A percentile compares a stretch with the other conserved stretches of the same genome.
Conservation (phyloP, 129 eudicot species). For the Pseudognaphalium luteoalbum region DNA sequence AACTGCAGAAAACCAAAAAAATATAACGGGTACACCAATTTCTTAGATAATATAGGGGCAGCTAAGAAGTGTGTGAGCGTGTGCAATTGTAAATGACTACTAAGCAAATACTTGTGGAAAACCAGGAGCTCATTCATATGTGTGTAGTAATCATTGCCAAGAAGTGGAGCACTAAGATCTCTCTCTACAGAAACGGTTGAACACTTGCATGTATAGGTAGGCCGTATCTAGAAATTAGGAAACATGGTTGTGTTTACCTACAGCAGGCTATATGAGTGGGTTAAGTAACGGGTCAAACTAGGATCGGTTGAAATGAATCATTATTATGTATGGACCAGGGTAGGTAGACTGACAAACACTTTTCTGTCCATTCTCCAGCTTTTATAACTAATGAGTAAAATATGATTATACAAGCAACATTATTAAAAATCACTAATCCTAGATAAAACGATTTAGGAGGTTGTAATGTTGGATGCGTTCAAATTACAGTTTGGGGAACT, state of each 20-base stretch:
- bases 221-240: not conserved
- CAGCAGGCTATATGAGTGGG: not conserved
- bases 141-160: not conserved
- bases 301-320: not conserved
- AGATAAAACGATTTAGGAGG: not conserved
- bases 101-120: not conserved
- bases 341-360: not conserved
- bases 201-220: not conserved
- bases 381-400: not conserved
- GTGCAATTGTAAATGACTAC: not conserved
- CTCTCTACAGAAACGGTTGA: not conserved
- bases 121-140: not conserved
- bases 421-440: not conserved
- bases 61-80: not conserved
- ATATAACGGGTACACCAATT: not conserved
- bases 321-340: not conserved
- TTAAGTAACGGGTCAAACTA: not conserved
- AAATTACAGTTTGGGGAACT: not conserved
- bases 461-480: not conserved
- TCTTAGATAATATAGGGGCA: not conserved
- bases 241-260: not conserved
- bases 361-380: not conserved
- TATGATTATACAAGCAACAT: not conserved
- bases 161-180: not conserved
- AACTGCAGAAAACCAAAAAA: constrained; percentile 37